Evolutionary conservation across 1,284 basidiomycete genomes (phyloP).

Genomic region (Fomitopsis pinicola): DNA sequence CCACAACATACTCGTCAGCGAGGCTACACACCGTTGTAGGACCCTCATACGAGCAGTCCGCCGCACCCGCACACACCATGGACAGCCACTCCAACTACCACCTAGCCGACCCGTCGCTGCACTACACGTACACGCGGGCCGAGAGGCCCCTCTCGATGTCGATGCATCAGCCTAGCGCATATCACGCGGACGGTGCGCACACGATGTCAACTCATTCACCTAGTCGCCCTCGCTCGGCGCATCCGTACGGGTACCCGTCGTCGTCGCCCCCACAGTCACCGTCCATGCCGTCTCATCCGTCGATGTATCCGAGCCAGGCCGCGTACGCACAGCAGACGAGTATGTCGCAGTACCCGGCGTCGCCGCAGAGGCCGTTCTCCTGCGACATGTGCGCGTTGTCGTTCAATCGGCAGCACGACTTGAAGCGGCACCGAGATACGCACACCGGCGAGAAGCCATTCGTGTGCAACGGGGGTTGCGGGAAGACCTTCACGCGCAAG

Average conservation of each 20-base stretch:
- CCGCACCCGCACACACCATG: conserved; percentile 19
- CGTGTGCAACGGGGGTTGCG: conserved; percentile 74
- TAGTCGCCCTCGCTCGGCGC: conserved; percentile 19
- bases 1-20: conserved; percentile 20
- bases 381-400: conserved; percentile 78
- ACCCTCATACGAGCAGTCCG: conserved; percentile 21
- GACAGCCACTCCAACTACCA: conserved; percentile 16
- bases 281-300: conserved; percentile 20
- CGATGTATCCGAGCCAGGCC: conserved; percentile 22
- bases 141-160: conserved; percentile 21
- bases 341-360: conserved; percentile 54
- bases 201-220: conserved; percentile 14
- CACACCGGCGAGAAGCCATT: conserved; percentile 80
- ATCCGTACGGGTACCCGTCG: conserved; percentile 17
- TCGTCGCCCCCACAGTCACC: conserved; percentile 21
- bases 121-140: conserved; percentile 23
- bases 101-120: conserved; percentile 17
- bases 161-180: conserved; percentile 20
- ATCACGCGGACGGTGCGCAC: conserved; percentile 19
- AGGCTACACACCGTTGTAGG: conserved; percentile 15
- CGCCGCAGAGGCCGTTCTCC: conserved; percentile 65
- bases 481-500: conserved; percentile 80
- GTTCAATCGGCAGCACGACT: conserved; percentile 77
- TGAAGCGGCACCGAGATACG: conserved; percentile 77
- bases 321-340: conserved; percentile 27